phyloP scores from a whole-genome alignment of 306 rosid species.

The Malus fusca region DNA sequence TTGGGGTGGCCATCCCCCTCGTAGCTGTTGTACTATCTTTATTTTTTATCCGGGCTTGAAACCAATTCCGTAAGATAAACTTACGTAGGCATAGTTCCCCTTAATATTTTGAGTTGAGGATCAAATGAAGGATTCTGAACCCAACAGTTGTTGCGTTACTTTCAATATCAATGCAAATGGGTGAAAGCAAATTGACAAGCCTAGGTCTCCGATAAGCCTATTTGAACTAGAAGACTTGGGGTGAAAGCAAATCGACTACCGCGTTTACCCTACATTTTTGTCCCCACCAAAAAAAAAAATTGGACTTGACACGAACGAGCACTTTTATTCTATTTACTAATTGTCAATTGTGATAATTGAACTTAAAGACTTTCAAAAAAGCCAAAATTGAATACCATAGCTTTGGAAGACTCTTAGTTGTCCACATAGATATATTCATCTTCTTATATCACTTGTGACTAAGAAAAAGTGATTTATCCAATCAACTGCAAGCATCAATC shows the following conservation, averaged over 20 bases:
- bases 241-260: not conserved
- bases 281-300: not conserved
- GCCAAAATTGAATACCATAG: not conserved
- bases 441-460: no score
- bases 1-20: slow-evolving; percentile 95
- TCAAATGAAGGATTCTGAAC: no score
- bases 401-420: not conserved
- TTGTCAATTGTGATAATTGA: not conserved
- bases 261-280: not conserved
- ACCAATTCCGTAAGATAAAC: no score
- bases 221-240: not conserved
- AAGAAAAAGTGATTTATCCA: no score
- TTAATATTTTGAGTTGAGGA: no score
- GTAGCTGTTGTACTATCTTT: slow-evolving; percentile 9
- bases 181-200: no score
- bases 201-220: not conserved
- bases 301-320: not conserved
- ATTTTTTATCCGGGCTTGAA: no score
- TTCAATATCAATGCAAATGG: no score
- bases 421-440: not conserved
- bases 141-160: no score
- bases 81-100: no score
- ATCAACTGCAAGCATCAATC: no score
- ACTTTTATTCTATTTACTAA: not conserved
- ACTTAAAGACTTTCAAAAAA: no score